phyloP scores from a whole-genome alignment of 495 filamentous ascomycete genomes.

The Penicillium longicatenatum region DNA sequence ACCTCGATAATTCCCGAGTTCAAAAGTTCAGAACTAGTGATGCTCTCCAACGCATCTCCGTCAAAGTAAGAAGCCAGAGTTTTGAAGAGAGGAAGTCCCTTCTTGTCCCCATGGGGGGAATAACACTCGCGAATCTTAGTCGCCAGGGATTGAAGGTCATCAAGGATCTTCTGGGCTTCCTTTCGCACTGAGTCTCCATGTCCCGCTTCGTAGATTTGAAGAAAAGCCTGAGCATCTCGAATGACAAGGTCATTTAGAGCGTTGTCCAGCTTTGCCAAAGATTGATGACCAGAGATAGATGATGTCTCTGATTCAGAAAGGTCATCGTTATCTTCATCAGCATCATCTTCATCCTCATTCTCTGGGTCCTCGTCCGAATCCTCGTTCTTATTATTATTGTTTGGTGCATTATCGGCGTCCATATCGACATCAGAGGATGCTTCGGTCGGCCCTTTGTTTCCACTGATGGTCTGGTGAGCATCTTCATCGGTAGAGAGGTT shows the following conservation, averaged over 20 bases:
- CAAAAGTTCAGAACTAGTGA: constrained; percentile 95
- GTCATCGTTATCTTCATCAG: constrained; percentile 63
- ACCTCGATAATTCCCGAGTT: constrained; percentile 85
- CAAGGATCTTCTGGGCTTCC: constrained; percentile 74
- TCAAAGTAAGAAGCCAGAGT: constrained; percentile 87
- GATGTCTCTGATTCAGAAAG: constrained; percentile 70
- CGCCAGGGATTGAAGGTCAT: constrained; percentile 70
- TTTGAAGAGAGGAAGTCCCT: constrained; percentile 64
- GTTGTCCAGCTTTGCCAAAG: constrained; percentile 52
- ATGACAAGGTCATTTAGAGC: constrained; percentile 74
- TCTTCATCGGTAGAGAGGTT: constrained; percentile 44
- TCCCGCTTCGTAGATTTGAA: constrained; percentile 79
- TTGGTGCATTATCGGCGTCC: constrained; percentile 14
- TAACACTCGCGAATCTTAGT: constrained; percentile 70
- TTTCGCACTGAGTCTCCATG: constrained; percentile 70
- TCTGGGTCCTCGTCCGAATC: constrained; percentile 56
- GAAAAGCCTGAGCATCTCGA: constrained; percentile 73
- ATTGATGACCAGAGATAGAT: constrained; percentile 50
- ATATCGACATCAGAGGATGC: constrained; percentile 18
- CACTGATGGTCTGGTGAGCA: constrained; percentile 6
- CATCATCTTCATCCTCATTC: constrained; percentile 61
- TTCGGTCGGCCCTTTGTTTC: constrained; percentile 12
- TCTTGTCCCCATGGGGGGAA: constrained; percentile 50
- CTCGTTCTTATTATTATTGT: constrained; percentile 50
- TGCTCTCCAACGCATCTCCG: constrained; percentile 82